These are phyloP conservation scores for Paraglomus occultum DNA, from an alignment of 192 early-diverging fungal genomes.

Conservation along the genomic window DNA sequence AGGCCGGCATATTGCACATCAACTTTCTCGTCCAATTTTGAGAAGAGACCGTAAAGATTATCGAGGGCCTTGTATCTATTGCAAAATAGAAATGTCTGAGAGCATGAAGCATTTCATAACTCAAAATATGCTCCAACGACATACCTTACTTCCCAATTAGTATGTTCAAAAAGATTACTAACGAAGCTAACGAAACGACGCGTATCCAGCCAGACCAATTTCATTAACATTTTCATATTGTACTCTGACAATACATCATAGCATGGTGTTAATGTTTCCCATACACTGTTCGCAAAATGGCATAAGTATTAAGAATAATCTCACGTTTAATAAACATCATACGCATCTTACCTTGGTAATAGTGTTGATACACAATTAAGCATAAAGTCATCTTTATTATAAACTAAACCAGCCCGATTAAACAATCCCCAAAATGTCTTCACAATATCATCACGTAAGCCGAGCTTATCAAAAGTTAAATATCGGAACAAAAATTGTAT, in stretches of 20 bases:
- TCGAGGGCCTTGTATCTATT: constrained; percentile 49
- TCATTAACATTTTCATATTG: constrained; percentile 46
- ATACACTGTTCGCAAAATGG: constrained; percentile 37
- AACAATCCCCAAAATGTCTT: constrained; percentile 44
- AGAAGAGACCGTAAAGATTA: constrained; percentile 53
- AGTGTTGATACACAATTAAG: constrained; percentile 45
- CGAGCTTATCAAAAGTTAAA: constrained; percentile 37
- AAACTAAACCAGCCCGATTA: constrained; percentile 40
- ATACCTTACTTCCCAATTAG: constrained; percentile 53
- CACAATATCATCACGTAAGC: constrained; percentile 44
- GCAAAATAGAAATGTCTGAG: not conserved
- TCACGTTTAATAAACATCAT: constrained; percentile 6
- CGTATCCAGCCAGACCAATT: constrained; percentile 38
- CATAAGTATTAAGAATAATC: not conserved
- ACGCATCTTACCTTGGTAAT: constrained; percentile 43
- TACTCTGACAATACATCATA: constrained; percentile 46
- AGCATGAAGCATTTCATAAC: not conserved
- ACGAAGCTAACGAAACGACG: constrained; percentile 45
- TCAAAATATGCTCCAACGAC: not conserved
- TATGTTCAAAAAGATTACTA: constrained; percentile 42
- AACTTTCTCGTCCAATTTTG: constrained; percentile 52
- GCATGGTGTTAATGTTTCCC: constrained; percentile 47
- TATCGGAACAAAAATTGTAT: constrained; percentile 39
- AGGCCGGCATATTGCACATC: constrained; percentile 35
- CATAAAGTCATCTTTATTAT: constrained; percentile 48